Percentiles rank a stretch among this genome's conserved stretches.
phyloP scores from a whole-genome alignment of 257 asterid species.

The Solanum paucissectum region DNA sequence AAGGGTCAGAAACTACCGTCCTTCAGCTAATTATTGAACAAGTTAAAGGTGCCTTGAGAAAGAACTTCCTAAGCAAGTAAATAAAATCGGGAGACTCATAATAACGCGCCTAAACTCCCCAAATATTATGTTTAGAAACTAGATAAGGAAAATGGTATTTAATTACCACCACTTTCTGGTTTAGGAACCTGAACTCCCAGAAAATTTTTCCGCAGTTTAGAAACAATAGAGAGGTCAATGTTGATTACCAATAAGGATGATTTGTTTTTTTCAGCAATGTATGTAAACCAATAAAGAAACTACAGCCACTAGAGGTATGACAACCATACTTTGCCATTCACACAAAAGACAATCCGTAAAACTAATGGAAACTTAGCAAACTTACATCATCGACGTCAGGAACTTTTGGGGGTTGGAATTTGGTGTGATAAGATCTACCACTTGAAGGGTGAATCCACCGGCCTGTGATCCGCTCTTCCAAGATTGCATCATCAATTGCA shows the following conservation, averaged over 20 bases:
- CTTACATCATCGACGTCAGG: slow-evolving; percentile 82
- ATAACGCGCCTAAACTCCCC: background rate
- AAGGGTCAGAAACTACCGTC: background rate
- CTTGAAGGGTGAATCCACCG: slow-evolving; percentile 99
- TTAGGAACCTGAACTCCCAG: background rate
- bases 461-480: slow-evolving; percentile 94
- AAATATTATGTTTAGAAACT: background rate
- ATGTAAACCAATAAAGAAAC: background rate
- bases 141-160: background rate
- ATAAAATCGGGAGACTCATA: background rate
- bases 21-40: background rate
- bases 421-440: slow-evolving; percentile 78
- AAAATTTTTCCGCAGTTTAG: background rate
- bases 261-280: background rate
- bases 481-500: slow-evolving; percentile 86
- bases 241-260: background rate
- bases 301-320: background rate
- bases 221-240: background rate
- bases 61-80: background rate
- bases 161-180: background rate
- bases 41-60: background rate
- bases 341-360: background rate
- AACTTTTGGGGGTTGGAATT: slow-evolving; percentile 76
- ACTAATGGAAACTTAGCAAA: background rate
- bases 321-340: background rate